Evolutionary conservation across 2,329 filamentous ascomycete species (phyloP), one percentile per base, ranked within the genome.

Genomic region (Penicillium freii): DNA sequence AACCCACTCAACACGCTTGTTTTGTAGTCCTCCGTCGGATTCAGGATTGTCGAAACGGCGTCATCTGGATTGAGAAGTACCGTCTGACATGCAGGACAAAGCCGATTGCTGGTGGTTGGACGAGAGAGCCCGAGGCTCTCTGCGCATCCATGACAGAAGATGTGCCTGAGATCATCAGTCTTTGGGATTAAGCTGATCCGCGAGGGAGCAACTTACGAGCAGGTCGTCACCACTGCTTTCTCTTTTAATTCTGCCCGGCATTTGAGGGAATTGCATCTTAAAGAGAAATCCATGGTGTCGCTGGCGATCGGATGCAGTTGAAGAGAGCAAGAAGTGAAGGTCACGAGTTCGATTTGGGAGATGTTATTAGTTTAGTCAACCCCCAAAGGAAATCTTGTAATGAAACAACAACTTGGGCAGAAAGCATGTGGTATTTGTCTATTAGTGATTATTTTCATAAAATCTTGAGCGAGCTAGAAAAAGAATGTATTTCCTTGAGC

Each of bases 401-500:
- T 44, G 2, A n/a, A 33, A 10, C 31, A 33, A 23, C 27, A n/a
- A 27, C 38, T 19, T 45, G 36, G 54, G 43, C 27, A 44, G 21
- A 38, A 47, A 51, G 49, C 23, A 52, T 43, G 46, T 40, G 51
- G 46, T 57, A 58, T 47, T 54, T 50, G 54, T 54, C 43, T 27
- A 47, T 55, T 62, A 58, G 31, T 58, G 49, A 56, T 59, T 63
- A 59, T 60, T 40, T 56, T 52, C 45, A 31, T 52, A 38, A 31
- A 25, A 39, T 9, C 31, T n/a, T 23, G 19, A 27, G 51, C 33
- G 11, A 44, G 33, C 58, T 61, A 72, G 72, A 92, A 93, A 81
- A 99, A 99, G 74, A 97, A 97, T 0, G 90, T 86, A 75, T 99
- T 99, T 13, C 94, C 94, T 54, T 91, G 87, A 13, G 84, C 84